Evolutionary conservation across 768 basidiomycete genomes (phyloP), one percentile per base, ranked within the genome.

Genomic region (Strobilomyces echinocephalus): DNA sequence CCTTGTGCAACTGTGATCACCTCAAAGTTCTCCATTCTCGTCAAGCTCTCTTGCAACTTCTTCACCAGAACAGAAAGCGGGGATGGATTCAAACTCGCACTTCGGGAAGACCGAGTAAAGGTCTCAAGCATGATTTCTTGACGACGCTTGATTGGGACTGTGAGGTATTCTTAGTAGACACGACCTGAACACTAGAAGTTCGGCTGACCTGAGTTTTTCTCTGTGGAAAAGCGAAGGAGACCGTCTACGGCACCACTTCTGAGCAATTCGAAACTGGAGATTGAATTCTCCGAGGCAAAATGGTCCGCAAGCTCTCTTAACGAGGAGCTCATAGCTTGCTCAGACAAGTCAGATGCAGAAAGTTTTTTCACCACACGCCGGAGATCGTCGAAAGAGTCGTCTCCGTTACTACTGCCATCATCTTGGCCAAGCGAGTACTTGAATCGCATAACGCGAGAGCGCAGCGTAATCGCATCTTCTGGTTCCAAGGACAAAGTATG

Each of bases 211-310:
- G 8, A 33, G 69, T 80, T 56, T 60, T 85, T 81, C 55, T 87
- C 84, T 4, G 87, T 88, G 5, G 91, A 83, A 69, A 92, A 92
- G 50, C 81, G 82, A 49, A 98, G 76, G 50, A 98, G 67, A 12
- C 85, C 86, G 60, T 95, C 93, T 2, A 97, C 88, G 5, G 97
- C 80, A 3, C 95, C 97, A 63, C 92, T 95, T 66, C 97, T 89
- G 52, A 97, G 73, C 44, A 98, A 71, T 72, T 99, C 97, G 59
- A 98, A 99, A 69, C 94, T 97, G 2, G 94, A 97, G 5, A 98
- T 83, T 9, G 92, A 87, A 5, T 79, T 81, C 26, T 86, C 80
- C 12, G 84, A 84, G 2, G 85, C 73, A 65, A 99, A 95, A 39
- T 93, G 76, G 33, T 80, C 79, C 2, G 90, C 90, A n/a, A 99